phyloP scores from a whole-genome alignment of 768 basidiomycete genomes.

The Coprinellus aureogranulatus region DNA sequence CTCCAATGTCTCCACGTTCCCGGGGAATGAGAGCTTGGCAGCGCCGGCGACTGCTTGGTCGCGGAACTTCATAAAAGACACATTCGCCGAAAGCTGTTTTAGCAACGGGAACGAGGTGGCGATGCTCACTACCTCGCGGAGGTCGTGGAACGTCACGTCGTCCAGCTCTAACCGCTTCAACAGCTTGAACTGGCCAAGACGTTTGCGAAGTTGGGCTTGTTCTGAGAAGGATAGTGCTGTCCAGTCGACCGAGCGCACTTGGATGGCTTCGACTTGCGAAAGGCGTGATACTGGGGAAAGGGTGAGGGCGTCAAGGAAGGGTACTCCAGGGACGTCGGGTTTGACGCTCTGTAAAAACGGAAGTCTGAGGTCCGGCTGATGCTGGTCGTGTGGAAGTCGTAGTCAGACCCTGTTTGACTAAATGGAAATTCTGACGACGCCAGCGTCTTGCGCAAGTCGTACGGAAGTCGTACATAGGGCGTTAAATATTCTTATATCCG shows the following conservation, averaged over 20 bases:
- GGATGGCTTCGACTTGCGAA: conserved; percentile 17
- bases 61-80: conserved; percentile 26
- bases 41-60: conserved; percentile 21
- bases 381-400: too few species aligned
- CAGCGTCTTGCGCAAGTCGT: too few species aligned
- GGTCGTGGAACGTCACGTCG: conserved; percentile 27
- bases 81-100: conserved; percentile 21
- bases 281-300: conserved; percentile 17
- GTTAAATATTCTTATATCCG: too few species aligned
- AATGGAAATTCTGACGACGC: too few species aligned
- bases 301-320: conserved; percentile 18
- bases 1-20: conserved; percentile 19
- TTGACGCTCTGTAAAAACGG: too few species aligned
- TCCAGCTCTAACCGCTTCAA: conserved; percentile 24
- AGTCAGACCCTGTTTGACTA: too few species aligned
- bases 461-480: too few species aligned
- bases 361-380: too few species aligned
- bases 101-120: conserved; percentile 20
- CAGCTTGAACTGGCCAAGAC: conserved; percentile 18
- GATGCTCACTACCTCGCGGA: conserved; percentile 27
- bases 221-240: conserved; percentile 19
- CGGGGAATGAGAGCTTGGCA: conserved; percentile 11
- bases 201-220: conserved; percentile 16
- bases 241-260: conserved; percentile 29
- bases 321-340: background rate